Base-by-base conservation (phyloP, 2,329 filamentous ascomycete species). In the Westerdykella aurantiaca region DNA sequence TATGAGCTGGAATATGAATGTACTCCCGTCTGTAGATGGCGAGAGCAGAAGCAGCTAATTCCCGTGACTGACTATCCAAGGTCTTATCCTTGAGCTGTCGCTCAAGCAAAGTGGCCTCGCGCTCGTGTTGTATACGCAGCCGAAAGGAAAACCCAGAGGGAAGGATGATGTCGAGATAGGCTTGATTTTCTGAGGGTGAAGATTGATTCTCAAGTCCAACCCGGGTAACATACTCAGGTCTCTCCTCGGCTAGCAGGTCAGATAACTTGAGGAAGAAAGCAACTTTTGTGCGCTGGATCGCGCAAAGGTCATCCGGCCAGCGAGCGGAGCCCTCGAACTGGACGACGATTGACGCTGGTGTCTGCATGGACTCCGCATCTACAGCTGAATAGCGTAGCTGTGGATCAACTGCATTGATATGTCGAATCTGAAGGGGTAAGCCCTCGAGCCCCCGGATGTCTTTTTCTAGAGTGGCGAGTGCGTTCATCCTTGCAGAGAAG, bases 261-360 rank as follows among this genome's bases (percentile, higher is more conserved):
- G 83, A 81, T 44, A 95, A 82, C 56, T 81, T 83, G 7, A 85
- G 67, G 9, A 87, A 74, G 61, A 98, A 95, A 3, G 94, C 93
- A 33, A 94, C 79, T 68, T 98, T 98, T 11, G 89, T 90, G 59
- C 89, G 82, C 65, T 98, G 93, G 44, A 97, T 95, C 5, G 91
- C 90, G 3, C 80, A 80, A 7, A 97, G 70, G 60, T 94, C 88
- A 61, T 97, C 90, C 0, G 93, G 93, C 93, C 93, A 98, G 54
- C 88, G 85, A 37, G 82, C 84, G 6, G 93, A 97, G 4, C 86
- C 87, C 69, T 98, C 93, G 56, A 98, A 97, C 60, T 91, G 90
- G 38, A 98, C 76, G 34, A 89, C 78, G 25, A 94, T 79, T 53
- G 94, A 83, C 52, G 90, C 84, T 0, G 87, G 84, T 10, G 21